phyloP scores from a whole-genome alignment of 257 asterid genomes.

The Ocimum tenuiflorum region DNA sequence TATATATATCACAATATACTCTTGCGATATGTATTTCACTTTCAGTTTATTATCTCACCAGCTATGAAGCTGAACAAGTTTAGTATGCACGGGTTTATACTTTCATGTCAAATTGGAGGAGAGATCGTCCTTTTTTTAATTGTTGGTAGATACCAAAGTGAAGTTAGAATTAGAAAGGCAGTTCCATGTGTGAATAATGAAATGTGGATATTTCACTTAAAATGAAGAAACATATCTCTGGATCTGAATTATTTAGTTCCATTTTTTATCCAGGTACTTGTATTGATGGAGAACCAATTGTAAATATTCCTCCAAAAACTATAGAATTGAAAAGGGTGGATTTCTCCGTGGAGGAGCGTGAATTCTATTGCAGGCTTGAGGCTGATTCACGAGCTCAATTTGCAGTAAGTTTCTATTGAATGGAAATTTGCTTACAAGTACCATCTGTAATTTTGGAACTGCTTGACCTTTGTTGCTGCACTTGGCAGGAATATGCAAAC shows the following conservation, averaged over 20 bases:
- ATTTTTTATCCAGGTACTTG: constrained; percentile 45
- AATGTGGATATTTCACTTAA: not conserved
- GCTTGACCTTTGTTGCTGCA: constrained; percentile 17
- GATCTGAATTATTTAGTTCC: constrained; percentile 19
- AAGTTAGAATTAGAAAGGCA: not conserved
- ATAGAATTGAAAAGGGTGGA: constrained; percentile 69
- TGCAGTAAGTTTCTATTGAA: constrained; percentile 55
- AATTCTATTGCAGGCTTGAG: constrained; percentile 78
- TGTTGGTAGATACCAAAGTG: not conserved
- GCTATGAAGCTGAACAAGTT: no score
- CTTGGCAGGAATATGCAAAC: constrained; percentile 76
- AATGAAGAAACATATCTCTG: constrained; percentile 3
- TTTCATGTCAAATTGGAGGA: no score
- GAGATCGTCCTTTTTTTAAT: no score
- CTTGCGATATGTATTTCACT: no score
- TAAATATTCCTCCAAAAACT: constrained; percentile 76
- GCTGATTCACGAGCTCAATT: constrained; percentile 83
- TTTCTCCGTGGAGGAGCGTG: constrained; percentile 73
- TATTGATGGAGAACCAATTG: constrained; percentile 86
- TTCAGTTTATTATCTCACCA: no score
- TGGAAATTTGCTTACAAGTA: constrained; percentile 1
- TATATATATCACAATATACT: no score
- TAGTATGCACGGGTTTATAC: no score
- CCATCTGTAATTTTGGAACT: not conserved
- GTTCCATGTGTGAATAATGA: not conserved